Evolutionary conservation across 257 asterid species (phyloP).

Genomic region (Pogostemon cablin): DNA sequence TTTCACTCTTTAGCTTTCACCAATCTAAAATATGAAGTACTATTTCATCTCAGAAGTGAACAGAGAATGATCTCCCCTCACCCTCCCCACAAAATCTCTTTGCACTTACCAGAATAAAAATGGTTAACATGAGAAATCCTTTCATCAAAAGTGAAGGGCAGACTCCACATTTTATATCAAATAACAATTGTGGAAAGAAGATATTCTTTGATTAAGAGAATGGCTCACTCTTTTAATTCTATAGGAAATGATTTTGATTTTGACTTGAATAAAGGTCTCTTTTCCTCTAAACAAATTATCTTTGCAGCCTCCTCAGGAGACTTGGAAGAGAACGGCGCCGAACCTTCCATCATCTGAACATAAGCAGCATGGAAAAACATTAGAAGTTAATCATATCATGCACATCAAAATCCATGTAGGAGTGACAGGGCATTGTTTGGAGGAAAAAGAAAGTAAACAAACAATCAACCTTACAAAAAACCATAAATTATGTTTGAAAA

Average conservation of each 20-base stretch:
- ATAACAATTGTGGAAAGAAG: neutral
- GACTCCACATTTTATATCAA: neutral
- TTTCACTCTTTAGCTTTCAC: neutral
- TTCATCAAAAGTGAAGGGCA: slow-evolving; percentile 3
- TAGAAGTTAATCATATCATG: neutral
- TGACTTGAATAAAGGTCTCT: slow-evolving; percentile 82
- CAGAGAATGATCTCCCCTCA: too few species aligned
- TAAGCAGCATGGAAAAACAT: slow-evolving; percentile 12
- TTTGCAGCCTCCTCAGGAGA: slow-evolving; percentile 68
- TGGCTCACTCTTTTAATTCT: slow-evolving; percentile 80
- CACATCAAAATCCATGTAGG: neutral
- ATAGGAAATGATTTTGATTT: slow-evolving; percentile 74
- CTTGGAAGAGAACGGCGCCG: slow-evolving; percentile 75
- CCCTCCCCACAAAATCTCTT: too few species aligned
- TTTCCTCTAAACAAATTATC: slow-evolving; percentile 67
- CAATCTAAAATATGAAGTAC: neutral
- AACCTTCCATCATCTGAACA: slow-evolving; percentile 88
- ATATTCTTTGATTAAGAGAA: neutral
- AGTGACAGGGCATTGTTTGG: neutral
- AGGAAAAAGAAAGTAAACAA: neutral
- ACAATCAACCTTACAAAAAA: neutral
- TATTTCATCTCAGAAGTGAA: too few species aligned
- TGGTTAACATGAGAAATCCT: neutral
- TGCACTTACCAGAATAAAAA: neutral
- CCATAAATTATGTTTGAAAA: neutral